Percentiles rank a stretch among this genome's conserved stretches.
phyloP scores from a whole-genome alignment of 2,329 filamentous ascomycete species.

The Aureobasidium musti region DNA sequence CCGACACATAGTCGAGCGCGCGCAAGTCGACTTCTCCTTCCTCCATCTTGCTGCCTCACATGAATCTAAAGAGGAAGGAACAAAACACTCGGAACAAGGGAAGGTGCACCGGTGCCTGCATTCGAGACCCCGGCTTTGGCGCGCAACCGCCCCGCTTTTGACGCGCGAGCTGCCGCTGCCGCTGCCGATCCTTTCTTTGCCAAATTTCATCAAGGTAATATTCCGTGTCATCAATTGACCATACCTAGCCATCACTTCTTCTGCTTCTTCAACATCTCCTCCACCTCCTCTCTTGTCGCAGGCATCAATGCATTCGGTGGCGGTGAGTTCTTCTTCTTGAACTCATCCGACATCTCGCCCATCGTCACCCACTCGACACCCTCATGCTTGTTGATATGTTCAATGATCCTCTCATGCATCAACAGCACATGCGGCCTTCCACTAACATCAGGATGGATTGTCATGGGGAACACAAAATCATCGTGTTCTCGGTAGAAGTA shows the following conservation, averaged over 20 bases:
- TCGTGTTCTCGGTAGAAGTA: conserved; percentile 76
- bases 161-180: not conserved
- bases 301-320: conserved; percentile 61
- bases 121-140: not conserved
- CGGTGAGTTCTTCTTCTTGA: conserved; percentile 63
- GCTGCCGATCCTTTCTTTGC: conserved; percentile 2
- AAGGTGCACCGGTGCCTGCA: conserved; percentile 18
- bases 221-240: too few species aligned
- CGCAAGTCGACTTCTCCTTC: conserved; percentile 53
- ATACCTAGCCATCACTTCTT: not conserved
- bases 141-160: conserved; percentile 6
- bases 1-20: conserved; percentile 58
- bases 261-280: conserved; percentile 43
- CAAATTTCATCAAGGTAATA: too few species aligned
- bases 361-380: conserved; percentile 66
- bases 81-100: conserved; percentile 16
- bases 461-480: conserved; percentile 74
- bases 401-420: conserved; percentile 63
- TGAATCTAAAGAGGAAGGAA: not conserved
- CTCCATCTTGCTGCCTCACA: not conserved
- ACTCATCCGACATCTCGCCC: conserved; percentile 69
- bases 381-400: conserved; percentile 64
- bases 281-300: conserved; percentile 53
- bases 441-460: conserved; percentile 67
- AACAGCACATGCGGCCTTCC: conserved; percentile 69